Base-by-base conservation (phyloP, 495 filamentous ascomycete genomes). In the Aspergillus leporis region DNA sequence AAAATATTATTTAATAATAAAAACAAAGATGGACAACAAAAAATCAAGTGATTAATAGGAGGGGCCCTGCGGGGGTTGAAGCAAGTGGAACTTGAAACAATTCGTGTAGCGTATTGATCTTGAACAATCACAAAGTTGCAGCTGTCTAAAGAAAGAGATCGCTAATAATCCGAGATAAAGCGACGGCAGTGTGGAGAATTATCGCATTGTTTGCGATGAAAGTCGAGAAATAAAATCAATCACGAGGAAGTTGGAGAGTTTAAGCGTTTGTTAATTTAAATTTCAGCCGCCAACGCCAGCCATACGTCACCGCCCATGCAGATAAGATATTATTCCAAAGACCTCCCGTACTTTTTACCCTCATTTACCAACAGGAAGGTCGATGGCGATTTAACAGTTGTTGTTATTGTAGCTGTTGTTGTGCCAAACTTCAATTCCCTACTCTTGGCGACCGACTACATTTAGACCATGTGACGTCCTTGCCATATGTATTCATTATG, bases 61-160 rank as follows among this genome's bases (percentile, higher is more conserved):
- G 57, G 53, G 56, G 23, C 10, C 38, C 52, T 30, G 22, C 22
- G 49, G 49, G 49, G 49, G 16, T n/a, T 55, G 2, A 9, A 45
- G 52, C 8, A 38, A 22, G 53, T 55, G 53, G 53, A 55, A 12
- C 40, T 19, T 55, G 53, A 55, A 46, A 55, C 53, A 38, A 43
- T 30, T 9, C 25, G 53, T 22, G 36, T 38, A 47, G 40, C 16
- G 40, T 38, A 30, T 41, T 41, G 16, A 41, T n/a, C 38, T n/a
- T 6, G 10, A 41, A 41, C 10, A 41, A 41, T 41, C 38, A 41
- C 16, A 41, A 3, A 41, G 38, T 38, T 38, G 14, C 13, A 12
- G 38, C 16, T 41, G 38, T 41, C 16, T 36, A 36, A 14, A 41
- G 16, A 16, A n/a, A 41, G 16, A 41, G 14, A n/a, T n/a, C 4